These are phyloP conservation scores for Chenopodium suecicum DNA, from an alignment of 148 eudicot genomes.

Conservation along the genomic window DNA sequence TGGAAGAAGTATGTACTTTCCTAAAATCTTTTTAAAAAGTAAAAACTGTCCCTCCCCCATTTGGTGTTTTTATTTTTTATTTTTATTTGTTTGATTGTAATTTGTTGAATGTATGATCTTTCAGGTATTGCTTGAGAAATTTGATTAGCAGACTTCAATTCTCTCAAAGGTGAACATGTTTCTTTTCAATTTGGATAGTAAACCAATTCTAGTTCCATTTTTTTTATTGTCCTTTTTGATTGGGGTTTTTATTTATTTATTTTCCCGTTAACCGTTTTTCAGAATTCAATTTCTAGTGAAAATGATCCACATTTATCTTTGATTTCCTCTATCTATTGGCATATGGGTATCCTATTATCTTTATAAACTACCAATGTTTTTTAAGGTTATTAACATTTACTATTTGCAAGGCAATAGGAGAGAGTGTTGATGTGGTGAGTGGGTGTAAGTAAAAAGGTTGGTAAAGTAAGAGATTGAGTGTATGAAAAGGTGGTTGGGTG, in stretches of 20 bases:
- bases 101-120: conserved; percentile 10
- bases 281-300: background rate
- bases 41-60: no score
- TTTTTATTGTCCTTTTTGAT: no score
- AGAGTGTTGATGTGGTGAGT: no score
- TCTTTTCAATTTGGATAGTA: background rate
- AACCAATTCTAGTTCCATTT: background rate
- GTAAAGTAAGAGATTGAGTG: no score
- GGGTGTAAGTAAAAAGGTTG: no score
- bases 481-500: no score
- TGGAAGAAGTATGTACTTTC: no score
- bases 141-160: conserved; percentile 10
- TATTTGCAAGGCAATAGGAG: no score
- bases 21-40: no score
- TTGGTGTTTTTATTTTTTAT: no score
- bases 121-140: conserved; percentile 27
- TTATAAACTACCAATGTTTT: background rate
- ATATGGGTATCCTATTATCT: background rate
- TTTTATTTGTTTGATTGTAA: background rate
- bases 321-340: background rate
- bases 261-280: background rate
- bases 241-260: no score
- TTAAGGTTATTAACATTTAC: no score
- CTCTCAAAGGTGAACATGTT: conserved; percentile 21
- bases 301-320: background rate